These are phyloP conservation scores for Leishmania mexicana DNA, from an alignment of 208 protist species.

Conservation along the genomic window DNA sequence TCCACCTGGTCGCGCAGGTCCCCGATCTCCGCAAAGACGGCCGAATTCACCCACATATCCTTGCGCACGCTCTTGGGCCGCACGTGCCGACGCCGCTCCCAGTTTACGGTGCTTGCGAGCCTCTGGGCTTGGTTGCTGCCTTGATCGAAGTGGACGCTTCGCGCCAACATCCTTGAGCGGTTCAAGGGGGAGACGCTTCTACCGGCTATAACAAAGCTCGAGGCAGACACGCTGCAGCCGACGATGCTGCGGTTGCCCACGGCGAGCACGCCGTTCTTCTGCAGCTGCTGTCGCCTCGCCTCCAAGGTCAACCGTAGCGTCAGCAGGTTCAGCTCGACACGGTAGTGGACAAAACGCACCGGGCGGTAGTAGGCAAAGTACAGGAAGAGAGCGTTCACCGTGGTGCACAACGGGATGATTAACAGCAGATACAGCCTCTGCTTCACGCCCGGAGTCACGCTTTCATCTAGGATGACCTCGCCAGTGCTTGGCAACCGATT, in stretches of 20 bases:
- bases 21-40: constrained; percentile 51
- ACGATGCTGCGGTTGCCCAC: constrained; percentile 11
- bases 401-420: constrained; percentile 52
- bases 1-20: constrained; percentile 48
- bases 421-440: constrained; percentile 84
- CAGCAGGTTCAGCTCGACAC: constrained; percentile 63
- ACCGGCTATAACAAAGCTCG: constrained; percentile 10
- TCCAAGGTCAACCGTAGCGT: constrained; percentile 36
- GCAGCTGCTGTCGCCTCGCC: constrained; percentile 36
- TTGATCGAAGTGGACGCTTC: constrained; percentile 7
- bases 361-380: constrained; percentile 85
- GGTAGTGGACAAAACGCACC: constrained; percentile 65
- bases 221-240: constrained; percentile 8
- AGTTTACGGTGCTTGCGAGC: constrained; percentile 17
- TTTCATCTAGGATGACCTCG: constrained; percentile 37
- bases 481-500: constrained; percentile 42
- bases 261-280: constrained; percentile 30
- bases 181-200: not conserved
- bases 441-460: constrained; percentile 46
- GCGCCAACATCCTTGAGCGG: not conserved
- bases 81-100: constrained; percentile 39
- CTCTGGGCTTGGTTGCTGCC: constrained; percentile 9
- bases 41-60: constrained; percentile 47
- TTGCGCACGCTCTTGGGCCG: constrained; percentile 52
- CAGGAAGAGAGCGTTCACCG: constrained; percentile 51